These are phyloP conservation scores for Forsythia suspensa DNA, from an alignment of 257 asterid species.

Conservation along the genomic window DNA sequence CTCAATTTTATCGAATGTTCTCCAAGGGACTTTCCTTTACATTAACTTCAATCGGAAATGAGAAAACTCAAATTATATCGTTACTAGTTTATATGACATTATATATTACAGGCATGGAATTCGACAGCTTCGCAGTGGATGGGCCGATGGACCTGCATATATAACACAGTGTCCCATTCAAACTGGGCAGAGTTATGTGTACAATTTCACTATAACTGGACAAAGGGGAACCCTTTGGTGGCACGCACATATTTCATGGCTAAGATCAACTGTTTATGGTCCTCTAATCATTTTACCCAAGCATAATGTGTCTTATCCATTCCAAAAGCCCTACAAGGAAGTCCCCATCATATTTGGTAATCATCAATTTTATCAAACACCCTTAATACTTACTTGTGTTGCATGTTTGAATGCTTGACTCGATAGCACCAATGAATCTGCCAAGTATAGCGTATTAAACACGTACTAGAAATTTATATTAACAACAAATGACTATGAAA, in stretches of 20 bases:
- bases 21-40: background rate
- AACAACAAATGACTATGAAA: background rate
- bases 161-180: conserved; percentile 1
- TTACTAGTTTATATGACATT: background rate
- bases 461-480: too few relatives aligned
- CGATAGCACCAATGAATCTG: background rate
- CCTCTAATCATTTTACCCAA: background rate
- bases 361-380: background rate
- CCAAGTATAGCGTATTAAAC: too few relatives aligned
- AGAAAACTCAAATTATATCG: background rate
- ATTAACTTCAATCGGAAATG: too few relatives aligned
- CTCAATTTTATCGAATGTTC: background rate
- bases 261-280: background rate
- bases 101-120: background rate
- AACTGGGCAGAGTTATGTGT: background rate
- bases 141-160: background rate
- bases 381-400: background rate
- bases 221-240: conserved; percentile 3
- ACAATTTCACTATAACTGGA: background rate
- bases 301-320: background rate
- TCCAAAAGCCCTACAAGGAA: background rate
- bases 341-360: conserved; percentile 2
- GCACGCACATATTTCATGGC: conserved; percentile 3
- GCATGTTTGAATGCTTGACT: background rate
- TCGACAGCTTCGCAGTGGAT: background rate